Evolutionary conservation across 2,329 filamentous ascomycete genomes (phyloP).

Genomic region (Epichloe coenophiala): DNA sequence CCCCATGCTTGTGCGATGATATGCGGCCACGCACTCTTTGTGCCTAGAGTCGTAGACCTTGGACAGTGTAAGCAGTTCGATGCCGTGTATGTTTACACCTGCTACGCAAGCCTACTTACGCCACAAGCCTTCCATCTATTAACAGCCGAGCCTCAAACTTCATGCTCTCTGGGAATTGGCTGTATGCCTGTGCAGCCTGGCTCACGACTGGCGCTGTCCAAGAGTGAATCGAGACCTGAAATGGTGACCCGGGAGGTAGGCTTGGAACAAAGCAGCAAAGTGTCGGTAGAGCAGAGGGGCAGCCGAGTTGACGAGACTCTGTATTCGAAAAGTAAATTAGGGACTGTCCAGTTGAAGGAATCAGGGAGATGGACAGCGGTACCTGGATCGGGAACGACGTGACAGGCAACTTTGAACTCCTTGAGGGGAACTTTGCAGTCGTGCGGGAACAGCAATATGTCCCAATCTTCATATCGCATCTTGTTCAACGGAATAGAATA

Average conservation of each 20-base stretch:
- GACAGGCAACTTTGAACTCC: slow-evolving; percentile 71
- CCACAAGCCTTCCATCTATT: slow-evolving; percentile 50
- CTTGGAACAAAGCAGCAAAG: slow-evolving; percentile 62
- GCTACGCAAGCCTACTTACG: slow-evolving; percentile 27
- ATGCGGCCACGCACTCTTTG: slow-evolving; percentile 36
- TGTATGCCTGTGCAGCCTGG: slow-evolving; percentile 40
- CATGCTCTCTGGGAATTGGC: slow-evolving; percentile 40
- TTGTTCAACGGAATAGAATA: slow-evolving; percentile 10
- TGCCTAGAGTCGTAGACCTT: slow-evolving; percentile 42
- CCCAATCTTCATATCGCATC: slow-evolving; percentile 83
- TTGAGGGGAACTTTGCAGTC: slow-evolving; percentile 57
- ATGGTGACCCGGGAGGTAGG: slow-evolving; percentile 41
- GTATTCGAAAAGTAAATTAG: not conserved
- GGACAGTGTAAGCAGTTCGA: not conserved
- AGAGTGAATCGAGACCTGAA: slow-evolving; percentile 62
- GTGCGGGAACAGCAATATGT: slow-evolving; percentile 64
- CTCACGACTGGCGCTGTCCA: slow-evolving; percentile 53
- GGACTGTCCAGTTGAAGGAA: not conserved
- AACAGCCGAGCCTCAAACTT: slow-evolving; percentile 54
- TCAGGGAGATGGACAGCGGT: not conserved
- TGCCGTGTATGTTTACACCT: too few species aligned
- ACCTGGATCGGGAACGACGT: slow-evolving; percentile 44
- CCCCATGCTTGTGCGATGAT: slow-evolving; percentile 32
- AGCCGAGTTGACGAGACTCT: slow-evolving; percentile 40
- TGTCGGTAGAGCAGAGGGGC: slow-evolving; percentile 42